Percentiles rank a stretch among this genome's conserved stretches.
These are phyloP conservation scores for Nelumbo lutea DNA, from an alignment of 164 flowering plant genomes.

Conservation along the genomic window DNA sequence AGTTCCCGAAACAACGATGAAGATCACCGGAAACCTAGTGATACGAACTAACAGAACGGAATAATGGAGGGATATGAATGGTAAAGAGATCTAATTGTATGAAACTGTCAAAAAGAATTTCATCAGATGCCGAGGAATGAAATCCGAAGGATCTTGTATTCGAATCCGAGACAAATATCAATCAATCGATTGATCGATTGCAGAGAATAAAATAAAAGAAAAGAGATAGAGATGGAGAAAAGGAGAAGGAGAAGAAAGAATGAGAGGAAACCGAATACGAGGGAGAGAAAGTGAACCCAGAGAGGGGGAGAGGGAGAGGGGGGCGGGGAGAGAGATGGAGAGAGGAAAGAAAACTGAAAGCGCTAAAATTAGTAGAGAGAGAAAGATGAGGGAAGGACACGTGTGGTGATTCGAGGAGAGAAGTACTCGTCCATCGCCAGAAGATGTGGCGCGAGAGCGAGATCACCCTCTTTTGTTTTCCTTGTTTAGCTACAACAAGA, in stretches of 20 bases:
- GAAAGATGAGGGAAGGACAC: background rate
- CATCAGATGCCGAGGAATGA: background rate
- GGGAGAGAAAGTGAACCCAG: background rate
- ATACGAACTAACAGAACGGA: background rate
- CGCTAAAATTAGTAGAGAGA: background rate
- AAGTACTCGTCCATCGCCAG: background rate
- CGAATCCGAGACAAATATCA: background rate
- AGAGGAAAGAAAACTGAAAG: background rate
- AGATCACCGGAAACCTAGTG: background rate
- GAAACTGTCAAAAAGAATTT: no score
- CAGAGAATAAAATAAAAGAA: background rate
- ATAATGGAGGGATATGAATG: background rate
- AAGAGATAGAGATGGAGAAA: background rate
- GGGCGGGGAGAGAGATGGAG: background rate
- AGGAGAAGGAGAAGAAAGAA: conserved; percentile 2
- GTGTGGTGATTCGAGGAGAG: background rate
- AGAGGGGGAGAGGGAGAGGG: background rate
- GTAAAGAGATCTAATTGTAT: no score
- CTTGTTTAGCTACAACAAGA: no score
- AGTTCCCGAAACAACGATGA: background rate
- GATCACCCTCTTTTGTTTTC: background rate
- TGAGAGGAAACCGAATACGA: background rate
- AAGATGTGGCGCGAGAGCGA: background rate
- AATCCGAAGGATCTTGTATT: background rate
- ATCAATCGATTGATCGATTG: background rate